These are phyloP conservation scores for Psilocybe azurescens DNA, from an alignment of 768 basidiomycete genomes.

Conservation along the genomic window DNA sequence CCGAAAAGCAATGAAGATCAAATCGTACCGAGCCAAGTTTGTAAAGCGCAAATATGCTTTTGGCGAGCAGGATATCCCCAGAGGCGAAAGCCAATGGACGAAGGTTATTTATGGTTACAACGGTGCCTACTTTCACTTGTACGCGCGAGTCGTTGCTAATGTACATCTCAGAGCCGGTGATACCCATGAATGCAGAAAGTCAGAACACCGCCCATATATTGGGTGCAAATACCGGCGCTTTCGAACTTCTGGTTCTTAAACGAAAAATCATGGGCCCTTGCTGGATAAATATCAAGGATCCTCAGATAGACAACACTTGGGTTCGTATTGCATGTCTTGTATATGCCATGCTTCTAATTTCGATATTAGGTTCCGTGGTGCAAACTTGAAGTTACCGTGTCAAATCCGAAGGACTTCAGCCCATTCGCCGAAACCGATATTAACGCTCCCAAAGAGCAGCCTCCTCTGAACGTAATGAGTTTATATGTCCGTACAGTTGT, in stretches of 20 bases:
- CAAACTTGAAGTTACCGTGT: conserved; percentile 89
- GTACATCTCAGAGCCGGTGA: conserved; percentile 60
- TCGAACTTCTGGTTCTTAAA: conserved; percentile 94
- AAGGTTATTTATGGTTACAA: conserved; percentile 93
- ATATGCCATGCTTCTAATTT: not conserved
- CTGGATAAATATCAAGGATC: conserved; percentile 88
- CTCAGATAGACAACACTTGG: conserved; percentile 76
- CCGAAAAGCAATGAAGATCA: conserved; percentile 73
- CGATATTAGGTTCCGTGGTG: conserved; percentile 89
- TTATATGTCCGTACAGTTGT: conserved; percentile 88
- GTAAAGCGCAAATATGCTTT: conserved; percentile 94
- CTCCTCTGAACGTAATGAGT: conserved; percentile 91
- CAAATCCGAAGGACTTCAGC: no score
- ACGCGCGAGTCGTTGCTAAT: not conserved
- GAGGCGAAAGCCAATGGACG: conserved; percentile 83
- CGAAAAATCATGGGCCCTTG: conserved; percentile 99
- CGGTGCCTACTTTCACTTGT: conserved; percentile 50
- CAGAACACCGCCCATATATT: conserved; percentile 88
- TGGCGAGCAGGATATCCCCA: conserved; percentile 81
- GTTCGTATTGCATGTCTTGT: conserved; percentile 47
- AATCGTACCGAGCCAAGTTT: conserved; percentile 79
- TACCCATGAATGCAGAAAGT: conserved; percentile 76
- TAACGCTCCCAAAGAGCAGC: conserved; percentile 75
- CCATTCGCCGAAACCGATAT: conserved; percentile 78
- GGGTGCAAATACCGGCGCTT: conserved; percentile 90